Evolutionary conservation across 2,329 filamentous ascomycete species (phyloP).

Genomic region (Fusarium sp.): DNA sequence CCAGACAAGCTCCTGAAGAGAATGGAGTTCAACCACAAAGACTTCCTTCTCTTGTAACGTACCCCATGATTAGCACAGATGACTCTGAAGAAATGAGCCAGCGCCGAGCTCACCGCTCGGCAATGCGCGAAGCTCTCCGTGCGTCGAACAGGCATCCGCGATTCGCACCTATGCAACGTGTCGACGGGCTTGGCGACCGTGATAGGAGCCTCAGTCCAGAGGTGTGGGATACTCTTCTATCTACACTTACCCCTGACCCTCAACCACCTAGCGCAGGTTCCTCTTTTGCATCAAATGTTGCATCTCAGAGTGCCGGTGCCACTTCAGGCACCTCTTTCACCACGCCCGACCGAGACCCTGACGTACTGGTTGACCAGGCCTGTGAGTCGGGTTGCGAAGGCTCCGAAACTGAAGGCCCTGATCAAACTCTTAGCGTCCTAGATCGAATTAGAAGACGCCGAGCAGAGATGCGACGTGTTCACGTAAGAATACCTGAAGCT

Average conservation of each 20-base stretch:
- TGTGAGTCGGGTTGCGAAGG: conserved; percentile 67
- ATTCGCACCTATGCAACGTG: conserved; percentile 12
- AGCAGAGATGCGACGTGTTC: conserved; percentile 27
- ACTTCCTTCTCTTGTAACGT: conserved; percentile 1
- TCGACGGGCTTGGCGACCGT: conserved; percentile 86
- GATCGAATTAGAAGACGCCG: conserved; percentile 29
- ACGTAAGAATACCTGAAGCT: conserved; percentile 33
- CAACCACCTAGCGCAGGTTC: conserved; percentile 83
- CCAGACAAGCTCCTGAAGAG: neutral
- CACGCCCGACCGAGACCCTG: conserved; percentile 52
- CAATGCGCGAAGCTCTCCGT: neutral
- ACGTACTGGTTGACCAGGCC: conserved; percentile 53
- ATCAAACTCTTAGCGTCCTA: conserved; percentile 51
- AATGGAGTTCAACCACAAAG: neutral
- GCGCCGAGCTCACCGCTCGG: neutral
- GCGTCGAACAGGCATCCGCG: neutral
- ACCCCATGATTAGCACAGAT: neutral
- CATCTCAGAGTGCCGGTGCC: conserved; percentile 56
- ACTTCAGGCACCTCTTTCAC: conserved; percentile 58
- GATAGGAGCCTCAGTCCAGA: conserved; percentile 84
- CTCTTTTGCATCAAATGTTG: conserved; percentile 77
- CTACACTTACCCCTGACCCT: conserved; percentile 83
- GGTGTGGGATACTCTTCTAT: conserved; percentile 83
- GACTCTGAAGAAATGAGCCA: conserved; percentile 1
- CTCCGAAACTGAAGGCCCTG: conserved; percentile 66